Evolutionary conservation across 768 basidiomycete species (phyloP), one percentile per base, ranked within the genome.

Genomic region (Leccinum disarticulatum): DNA sequence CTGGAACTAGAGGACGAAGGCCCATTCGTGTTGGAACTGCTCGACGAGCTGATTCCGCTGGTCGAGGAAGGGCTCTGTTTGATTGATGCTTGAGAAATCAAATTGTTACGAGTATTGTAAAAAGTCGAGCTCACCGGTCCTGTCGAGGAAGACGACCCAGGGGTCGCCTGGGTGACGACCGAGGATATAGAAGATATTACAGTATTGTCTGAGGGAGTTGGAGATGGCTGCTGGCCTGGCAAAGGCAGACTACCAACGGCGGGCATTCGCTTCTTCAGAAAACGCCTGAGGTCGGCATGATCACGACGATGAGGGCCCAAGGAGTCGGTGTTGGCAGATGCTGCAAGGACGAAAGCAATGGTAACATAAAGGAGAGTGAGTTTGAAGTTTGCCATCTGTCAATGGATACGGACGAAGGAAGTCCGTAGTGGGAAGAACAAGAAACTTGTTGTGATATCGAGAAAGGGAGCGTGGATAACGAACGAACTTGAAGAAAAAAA

Each of bases 341-440:
- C 67, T 55, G 72, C 70, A 67, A 83, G 67, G 58, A 80, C 75
- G 70, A 87, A 72, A 71, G 82, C 73, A 70, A 90, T 68, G 63
- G 83, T 78, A 68, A 85, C 64, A 71, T 74, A 82, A 81, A 91
- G 69, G 81, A 91, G 78, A 67, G 87, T 83, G 77, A 88, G 76
- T 65, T 79, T 75, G 69, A 83, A 68, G 58, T 73, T 80, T 66
- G 77, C 74, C 87, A 87, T 90, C 43, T 73, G 31, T 11, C 31
- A 33, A 11, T 13, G 68, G 69, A 69, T 56, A 30, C 3, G 47
- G 52, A 47, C 13, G 61, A 38, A 27, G 33, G 30, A 30, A 22
- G 3, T 25, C 43, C 8, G 57, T 41, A 31, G 27, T 27, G n/a
- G 8, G 9, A 6, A 27, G 10, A 36, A 46, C 49, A 17, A 19